phyloP scores from a whole-genome alignment of 139 green algal species.

The Ettlia oleoabundans region DNA sequence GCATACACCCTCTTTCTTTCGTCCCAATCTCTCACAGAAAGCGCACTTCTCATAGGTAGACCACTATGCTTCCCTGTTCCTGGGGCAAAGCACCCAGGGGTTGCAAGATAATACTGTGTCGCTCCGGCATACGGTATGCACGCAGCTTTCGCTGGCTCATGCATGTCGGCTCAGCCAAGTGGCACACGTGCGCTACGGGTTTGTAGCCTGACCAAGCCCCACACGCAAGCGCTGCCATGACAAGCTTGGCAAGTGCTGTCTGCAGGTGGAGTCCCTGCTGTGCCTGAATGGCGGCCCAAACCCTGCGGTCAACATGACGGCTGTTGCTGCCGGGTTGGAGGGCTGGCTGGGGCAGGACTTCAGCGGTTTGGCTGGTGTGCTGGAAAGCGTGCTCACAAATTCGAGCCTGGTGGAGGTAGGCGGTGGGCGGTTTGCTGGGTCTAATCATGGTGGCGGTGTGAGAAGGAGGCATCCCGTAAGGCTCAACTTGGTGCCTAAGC shows the following conservation, averaged over 20 bases:
- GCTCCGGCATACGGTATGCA: no score
- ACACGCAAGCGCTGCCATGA: background rate
- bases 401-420: background rate
- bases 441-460: background rate
- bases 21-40: no score
- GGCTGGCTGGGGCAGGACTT: background rate
- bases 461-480: background rate
- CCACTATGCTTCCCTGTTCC: no score
- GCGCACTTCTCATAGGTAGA: no score
- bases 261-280: background rate
- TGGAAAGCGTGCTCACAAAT: background rate
- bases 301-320: background rate
- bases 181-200: no score
- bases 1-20: no score
- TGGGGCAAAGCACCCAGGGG: no score
- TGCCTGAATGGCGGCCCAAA: background rate
- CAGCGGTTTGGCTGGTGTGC: background rate
- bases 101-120: no score
- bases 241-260: background rate
- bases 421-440: background rate
- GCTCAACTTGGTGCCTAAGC: no score
- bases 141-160: no score
- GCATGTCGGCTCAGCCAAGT: no score
- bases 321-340: background rate
- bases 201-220: no score